A percentile compares a stretch with the other conserved stretches of the same genome.
Evolutionary conservation across 768 basidiomycete species (phyloP).

Genomic region (Tulasnella sp.): DNA sequence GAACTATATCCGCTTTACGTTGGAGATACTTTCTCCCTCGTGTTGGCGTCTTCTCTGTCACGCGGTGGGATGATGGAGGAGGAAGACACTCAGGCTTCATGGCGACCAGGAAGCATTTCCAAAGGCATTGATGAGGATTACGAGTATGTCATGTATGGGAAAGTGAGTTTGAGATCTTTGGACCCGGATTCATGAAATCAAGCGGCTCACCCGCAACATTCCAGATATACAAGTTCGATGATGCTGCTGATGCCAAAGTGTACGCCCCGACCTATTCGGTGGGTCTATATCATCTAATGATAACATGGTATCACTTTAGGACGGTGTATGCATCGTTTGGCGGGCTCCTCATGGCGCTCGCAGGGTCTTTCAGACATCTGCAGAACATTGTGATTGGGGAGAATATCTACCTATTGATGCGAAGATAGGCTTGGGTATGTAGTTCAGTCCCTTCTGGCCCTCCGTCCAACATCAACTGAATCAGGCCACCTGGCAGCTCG

Average conservation of each 20-base stretch:
- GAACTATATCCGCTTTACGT: slow-evolving; percentile 71
- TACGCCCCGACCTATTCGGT: slow-evolving; percentile 34
- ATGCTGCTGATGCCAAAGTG: slow-evolving; percentile 68
- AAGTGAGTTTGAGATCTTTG: slow-evolving; percentile 41
- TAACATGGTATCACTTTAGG: slow-evolving; percentile 32
- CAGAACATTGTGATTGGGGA: slow-evolving; percentile 87
- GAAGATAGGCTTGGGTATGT: slow-evolving; percentile 39
- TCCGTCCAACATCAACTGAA: too few species aligned
- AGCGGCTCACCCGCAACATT: background rate
- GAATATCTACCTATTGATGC: slow-evolving; percentile 79
- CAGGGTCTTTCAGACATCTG: slow-evolving; percentile 88
- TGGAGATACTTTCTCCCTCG: slow-evolving; percentile 70
- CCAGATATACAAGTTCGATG: slow-evolving; percentile 95
- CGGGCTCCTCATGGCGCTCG: slow-evolving; percentile 86
- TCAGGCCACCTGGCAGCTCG: too few species aligned
- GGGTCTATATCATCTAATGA: background rate
- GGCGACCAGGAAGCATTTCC: slow-evolving; percentile 76
- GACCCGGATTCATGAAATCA: background rate
- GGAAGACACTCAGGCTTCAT: slow-evolving; percentile 59
- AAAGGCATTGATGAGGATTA: slow-evolving; percentile 87
- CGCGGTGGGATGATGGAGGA: slow-evolving; percentile 53
- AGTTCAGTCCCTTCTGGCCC: too few species aligned
- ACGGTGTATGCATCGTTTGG: slow-evolving; percentile 96
- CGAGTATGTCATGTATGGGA: slow-evolving; percentile 99
- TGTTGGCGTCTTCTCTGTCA: slow-evolving; percentile 70